A percentile compares a stretch with the other conserved stretches of the same genome.
phyloP scores from a whole-genome alignment of 2,329 filamentous ascomycete genomes.

The Elsinoe fawcettii region DNA sequence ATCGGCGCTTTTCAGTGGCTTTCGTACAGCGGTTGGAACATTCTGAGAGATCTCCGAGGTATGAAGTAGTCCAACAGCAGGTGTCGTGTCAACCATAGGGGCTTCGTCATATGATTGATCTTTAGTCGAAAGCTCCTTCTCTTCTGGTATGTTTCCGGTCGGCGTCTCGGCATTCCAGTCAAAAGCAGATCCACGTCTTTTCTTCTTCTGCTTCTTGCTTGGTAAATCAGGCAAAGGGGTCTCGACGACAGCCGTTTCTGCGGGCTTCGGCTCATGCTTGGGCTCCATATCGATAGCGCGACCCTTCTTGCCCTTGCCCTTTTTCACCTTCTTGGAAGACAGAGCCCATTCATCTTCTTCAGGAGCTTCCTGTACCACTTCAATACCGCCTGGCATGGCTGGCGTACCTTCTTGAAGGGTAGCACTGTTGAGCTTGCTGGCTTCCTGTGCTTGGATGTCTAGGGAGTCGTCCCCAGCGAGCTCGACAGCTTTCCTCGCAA shows the following conservation, averaged over 20 bases:
- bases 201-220: constrained; percentile 11
- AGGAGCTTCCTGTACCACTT: not conserved
- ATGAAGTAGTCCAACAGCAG: constrained; percentile 2
- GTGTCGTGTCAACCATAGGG: no score
- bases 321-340: constrained; percentile 29
- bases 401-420: no score
- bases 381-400: not conserved
- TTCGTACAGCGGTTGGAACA: not conserved
- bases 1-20: no score
- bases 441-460: not conserved
- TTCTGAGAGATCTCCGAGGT: constrained; percentile 13
- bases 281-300: not conserved
- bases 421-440: not conserved
- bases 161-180: constrained; percentile 6
- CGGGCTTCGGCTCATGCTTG: not conserved
- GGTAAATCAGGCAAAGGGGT: not conserved
- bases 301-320: constrained; percentile 22
- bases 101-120: not conserved
- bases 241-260: not conserved
- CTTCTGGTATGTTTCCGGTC: not conserved
- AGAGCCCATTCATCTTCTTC: constrained; percentile 19
- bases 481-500: not conserved
- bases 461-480: constrained; percentile 5
- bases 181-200: constrained; percentile 3
- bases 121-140: not conserved